Conservation (phyloP, 2,329 filamentous ascomycete genomes). For the Colletotrichum filicis region DNA sequence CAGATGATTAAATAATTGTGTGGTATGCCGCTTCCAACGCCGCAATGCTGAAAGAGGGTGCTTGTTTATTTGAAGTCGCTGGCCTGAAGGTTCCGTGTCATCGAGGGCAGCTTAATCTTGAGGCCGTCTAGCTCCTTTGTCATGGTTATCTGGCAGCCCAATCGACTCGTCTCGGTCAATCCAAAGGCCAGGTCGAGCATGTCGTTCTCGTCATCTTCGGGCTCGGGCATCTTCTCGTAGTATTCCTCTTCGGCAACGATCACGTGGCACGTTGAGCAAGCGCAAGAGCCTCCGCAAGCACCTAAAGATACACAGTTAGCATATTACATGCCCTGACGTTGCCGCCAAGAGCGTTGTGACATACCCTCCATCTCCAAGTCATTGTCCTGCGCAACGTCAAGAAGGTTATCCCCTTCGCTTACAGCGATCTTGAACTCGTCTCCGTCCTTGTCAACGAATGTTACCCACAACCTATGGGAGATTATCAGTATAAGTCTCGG, state of each 20-base stretch:
- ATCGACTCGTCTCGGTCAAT: conserved; percentile 82
- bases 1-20: conserved; percentile 27
- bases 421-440: conserved; percentile 82
- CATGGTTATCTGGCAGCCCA: conserved; percentile 95
- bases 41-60: neutral
- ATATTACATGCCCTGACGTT: neutral
- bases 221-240: conserved; percentile 83
- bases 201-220: conserved; percentile 85
- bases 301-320: conserved; percentile 54
- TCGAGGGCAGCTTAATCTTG: conserved; percentile 84
- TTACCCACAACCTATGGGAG: conserved; percentile 78
- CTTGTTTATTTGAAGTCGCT: conserved; percentile 78
- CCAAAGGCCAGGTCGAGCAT: conserved; percentile 94
- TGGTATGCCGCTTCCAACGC: conserved; percentile 24
- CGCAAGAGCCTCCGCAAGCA: conserved; percentile 93
- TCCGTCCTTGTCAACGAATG: conserved; percentile 93
- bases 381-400: conserved; percentile 94
- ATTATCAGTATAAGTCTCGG: neutral
- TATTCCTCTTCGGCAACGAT: conserved; percentile 80
- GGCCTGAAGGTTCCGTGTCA: conserved; percentile 96
- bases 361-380: conserved; percentile 96
- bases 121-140: conserved; percentile 88
- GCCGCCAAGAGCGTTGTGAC: conserved; percentile 33
- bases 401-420: conserved; percentile 86
- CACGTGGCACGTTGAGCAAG: conserved; percentile 93